Evolutionary conservation across 2,329 filamentous ascomycete species (phyloP).

Genomic region (Clarireedia hainanense): DNA sequence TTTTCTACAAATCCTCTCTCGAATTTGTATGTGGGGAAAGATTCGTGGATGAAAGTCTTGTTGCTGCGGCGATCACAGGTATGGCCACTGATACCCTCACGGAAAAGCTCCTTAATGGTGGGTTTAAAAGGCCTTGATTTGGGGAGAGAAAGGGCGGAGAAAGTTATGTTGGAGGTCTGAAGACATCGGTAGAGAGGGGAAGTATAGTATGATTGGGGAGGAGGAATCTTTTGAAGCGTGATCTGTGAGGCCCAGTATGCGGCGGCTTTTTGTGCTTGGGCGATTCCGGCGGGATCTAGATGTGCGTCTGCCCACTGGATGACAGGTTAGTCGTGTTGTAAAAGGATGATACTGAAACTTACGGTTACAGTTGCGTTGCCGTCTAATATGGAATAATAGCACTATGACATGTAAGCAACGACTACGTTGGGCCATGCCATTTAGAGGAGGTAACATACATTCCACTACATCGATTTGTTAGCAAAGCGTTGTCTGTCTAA

Average conservation of each 20-base stretch:
- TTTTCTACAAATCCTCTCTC: constrained; percentile 54
- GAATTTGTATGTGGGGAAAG: constrained; percentile 47
- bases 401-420: constrained; percentile 30
- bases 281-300: constrained; percentile 48
- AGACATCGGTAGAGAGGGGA: constrained; percentile 57
- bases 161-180: constrained; percentile 55
- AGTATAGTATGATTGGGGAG: constrained; percentile 57
- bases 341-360: background rate
- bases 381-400: constrained; percentile 57
- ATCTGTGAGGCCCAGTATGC: constrained; percentile 51
- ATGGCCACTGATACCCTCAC: constrained; percentile 60
- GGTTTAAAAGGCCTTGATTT: constrained; percentile 45
- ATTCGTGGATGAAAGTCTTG: constrained; percentile 42
- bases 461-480: constrained; percentile 39
- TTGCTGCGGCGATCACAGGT: constrained; percentile 58
- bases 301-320: constrained; percentile 53
- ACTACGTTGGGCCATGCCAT: background rate
- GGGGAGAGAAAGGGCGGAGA: constrained; percentile 45
- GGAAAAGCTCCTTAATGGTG: constrained; percentile 54
- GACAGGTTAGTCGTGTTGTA: background rate
- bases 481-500: background rate
- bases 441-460: constrained; percentile 37
- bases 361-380: constrained; percentile 50
- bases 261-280: constrained; percentile 50
- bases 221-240: constrained; percentile 44